phyloP scores from a whole-genome alignment of 208 protist species.

The Crithidia expoeki region DNA sequence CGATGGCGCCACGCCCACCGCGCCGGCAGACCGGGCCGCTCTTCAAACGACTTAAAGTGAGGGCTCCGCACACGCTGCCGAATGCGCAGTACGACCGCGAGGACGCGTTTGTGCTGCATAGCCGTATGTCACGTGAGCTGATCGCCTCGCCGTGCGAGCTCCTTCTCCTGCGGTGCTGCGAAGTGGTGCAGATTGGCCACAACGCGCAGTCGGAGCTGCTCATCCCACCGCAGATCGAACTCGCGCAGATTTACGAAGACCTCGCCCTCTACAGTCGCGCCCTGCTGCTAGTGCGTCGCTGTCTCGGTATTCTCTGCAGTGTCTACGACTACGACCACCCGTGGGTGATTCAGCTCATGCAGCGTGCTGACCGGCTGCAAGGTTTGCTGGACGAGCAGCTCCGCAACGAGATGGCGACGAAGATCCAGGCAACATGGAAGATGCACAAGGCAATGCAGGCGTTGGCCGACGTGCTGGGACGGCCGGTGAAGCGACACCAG shows the following conservation, averaged over 20 bases:
- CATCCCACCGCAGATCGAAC: slow-evolving; percentile 73
- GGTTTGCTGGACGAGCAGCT: slow-evolving; percentile 45
- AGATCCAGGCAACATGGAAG: slow-evolving; percentile 83
- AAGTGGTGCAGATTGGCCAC: slow-evolving; percentile 85
- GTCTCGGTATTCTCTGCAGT: slow-evolving; percentile 81
- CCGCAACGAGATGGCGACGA: slow-evolving; percentile 65
- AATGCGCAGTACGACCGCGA: slow-evolving; percentile 37
- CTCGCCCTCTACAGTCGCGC: slow-evolving; percentile 76
- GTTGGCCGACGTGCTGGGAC: slow-evolving; percentile 63
- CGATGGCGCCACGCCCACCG: slow-evolving; percentile 65
- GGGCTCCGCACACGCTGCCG: slow-evolving; percentile 37
- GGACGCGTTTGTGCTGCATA: slow-evolving; percentile 84
- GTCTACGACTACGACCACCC: slow-evolving; percentile 90
- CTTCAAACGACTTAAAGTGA: slow-evolving; percentile 54
- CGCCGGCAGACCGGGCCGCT: slow-evolving; percentile 63
- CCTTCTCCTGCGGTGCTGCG: slow-evolving; percentile 82
- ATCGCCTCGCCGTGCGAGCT: slow-evolving; percentile 84
- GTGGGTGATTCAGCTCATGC: slow-evolving; percentile 75
- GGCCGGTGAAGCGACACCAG: slow-evolving; percentile 66
- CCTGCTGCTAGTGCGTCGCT: slow-evolving; percentile 79
- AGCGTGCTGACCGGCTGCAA: slow-evolving; percentile 58
- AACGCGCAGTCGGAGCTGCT: slow-evolving; percentile 86
- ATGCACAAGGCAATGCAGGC: slow-evolving; percentile 79
- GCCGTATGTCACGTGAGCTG: slow-evolving; percentile 81
- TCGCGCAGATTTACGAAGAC: slow-evolving; percentile 86